These are phyloP conservation scores for Suillus cothurnatus DNA, from an alignment of 768 basidiomycete species.

Conservation along the genomic window DNA sequence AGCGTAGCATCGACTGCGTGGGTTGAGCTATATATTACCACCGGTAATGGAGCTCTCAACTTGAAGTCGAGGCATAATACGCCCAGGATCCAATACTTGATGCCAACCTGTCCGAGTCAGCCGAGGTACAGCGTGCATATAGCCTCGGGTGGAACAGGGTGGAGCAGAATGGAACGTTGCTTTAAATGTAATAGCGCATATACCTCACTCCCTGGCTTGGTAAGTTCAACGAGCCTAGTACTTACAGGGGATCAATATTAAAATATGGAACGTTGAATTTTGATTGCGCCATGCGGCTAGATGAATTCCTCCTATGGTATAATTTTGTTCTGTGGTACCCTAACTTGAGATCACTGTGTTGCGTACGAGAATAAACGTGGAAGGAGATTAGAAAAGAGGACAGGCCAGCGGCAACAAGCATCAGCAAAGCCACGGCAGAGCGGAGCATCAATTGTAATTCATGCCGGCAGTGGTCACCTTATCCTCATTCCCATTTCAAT, in stretches of 20 bases:
- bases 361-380: neutral
- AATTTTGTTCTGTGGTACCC: no score
- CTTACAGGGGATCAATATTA: neutral
- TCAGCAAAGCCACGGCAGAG: neutral
- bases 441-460: neutral
- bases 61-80: neutral
- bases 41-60: neutral
- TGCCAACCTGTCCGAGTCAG: neutral
- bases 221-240: neutral
- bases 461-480: neutral
- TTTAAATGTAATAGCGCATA: neutral
- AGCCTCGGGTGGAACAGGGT: neutral
- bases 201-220: neutral
- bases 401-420: neutral
- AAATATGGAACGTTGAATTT: neutral
- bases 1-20: neutral
- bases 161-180: neutral
- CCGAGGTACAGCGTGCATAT: neutral
- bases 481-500: neutral
- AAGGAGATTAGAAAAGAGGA: neutral
- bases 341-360: neutral
- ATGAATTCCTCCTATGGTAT: neutral
- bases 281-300: neutral
- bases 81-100: neutral
- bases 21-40: neutral